Evolutionary conservation across 345 rosid species (phyloP).

Genomic region (Acer negundo): DNA sequence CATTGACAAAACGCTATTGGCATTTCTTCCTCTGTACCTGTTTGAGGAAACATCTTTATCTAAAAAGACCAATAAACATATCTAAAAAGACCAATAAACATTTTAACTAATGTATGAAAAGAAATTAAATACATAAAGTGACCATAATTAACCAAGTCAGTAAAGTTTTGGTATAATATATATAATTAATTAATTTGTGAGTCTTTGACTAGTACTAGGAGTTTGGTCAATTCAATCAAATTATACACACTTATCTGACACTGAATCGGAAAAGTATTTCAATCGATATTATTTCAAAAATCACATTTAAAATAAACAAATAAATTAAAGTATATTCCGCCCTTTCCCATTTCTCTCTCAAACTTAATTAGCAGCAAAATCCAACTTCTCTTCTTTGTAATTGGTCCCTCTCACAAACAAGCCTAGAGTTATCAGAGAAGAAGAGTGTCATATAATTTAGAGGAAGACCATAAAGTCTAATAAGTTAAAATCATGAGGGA

Average conservation of each 20-base stretch:
- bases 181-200: background rate
- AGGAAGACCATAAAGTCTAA: too few relatives aligned
- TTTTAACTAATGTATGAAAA: background rate
- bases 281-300: too few relatives aligned
- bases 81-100: background rate
- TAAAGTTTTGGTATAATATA: background rate
- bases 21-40: background rate
- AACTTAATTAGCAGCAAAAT: background rate
- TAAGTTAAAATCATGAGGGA: background rate
- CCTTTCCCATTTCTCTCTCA: background rate
- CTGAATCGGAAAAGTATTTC: background rate
- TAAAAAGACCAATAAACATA: background rate
- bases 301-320: too few relatives aligned
- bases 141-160: background rate
- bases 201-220: background rate
- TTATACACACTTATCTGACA: background rate
- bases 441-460: background rate
- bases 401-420: background rate
- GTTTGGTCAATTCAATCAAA: background rate
- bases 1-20: too few relatives aligned
- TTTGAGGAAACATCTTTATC: background rate
- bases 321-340: background rate
- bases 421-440: background rate
- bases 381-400: background rate
- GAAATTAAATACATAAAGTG: background rate